phyloP scores from a whole-genome alignment of 768 basidiomycete species.

The Hemileccinum impolitum region DNA sequence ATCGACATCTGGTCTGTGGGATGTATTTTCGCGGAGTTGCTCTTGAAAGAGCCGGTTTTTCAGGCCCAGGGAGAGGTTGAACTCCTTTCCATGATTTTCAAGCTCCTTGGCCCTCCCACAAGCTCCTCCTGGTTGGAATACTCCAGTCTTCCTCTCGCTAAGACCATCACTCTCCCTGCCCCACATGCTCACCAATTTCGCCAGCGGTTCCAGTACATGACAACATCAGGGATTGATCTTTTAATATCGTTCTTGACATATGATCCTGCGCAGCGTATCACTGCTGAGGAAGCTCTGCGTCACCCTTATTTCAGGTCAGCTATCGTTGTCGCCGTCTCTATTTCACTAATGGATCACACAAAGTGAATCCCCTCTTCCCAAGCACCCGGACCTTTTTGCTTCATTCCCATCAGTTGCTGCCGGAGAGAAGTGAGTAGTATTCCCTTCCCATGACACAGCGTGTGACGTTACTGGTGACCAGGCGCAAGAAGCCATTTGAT shows the following conservation, averaged over 20 bases:
- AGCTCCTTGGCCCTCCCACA: slow-evolving; percentile 91
- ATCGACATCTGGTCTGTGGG: slow-evolving; percentile 99
- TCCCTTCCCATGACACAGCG: not conserved
- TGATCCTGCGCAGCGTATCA: slow-evolving; percentile 82
- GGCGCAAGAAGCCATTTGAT: slow-evolving; percentile 72
- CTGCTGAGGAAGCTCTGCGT: slow-evolving; percentile 83
- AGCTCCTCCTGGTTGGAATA: slow-evolving; percentile 85
- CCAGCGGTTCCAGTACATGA: slow-evolving; percentile 83
- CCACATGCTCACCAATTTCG: slow-evolving; percentile 75
- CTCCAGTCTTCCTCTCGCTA: slow-evolving; percentile 71
- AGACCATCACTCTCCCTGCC: slow-evolving; percentile 71
- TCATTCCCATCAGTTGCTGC: slow-evolving; percentile 96
- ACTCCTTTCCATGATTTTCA: slow-evolving; percentile 91
- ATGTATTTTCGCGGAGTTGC: slow-evolving; percentile 95
- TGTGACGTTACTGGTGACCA: slow-evolving; percentile 29
- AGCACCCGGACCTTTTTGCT: slow-evolving; percentile 93
- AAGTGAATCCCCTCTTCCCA: slow-evolving; percentile 92
- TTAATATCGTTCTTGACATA: slow-evolving; percentile 81
- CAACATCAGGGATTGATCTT: slow-evolving; percentile 80
- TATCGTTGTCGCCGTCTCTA: not conserved
- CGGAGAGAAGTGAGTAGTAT: slow-evolving; percentile 75
- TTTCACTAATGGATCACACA: not conserved
- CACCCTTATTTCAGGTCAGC: slow-evolving; percentile 88
- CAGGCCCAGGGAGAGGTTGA: slow-evolving; percentile 96
- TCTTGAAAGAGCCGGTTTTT: slow-evolving; percentile 94